Evolutionary conservation across 257 asterid genomes (phyloP).

Genomic region (Fraxinus anomala): DNA sequence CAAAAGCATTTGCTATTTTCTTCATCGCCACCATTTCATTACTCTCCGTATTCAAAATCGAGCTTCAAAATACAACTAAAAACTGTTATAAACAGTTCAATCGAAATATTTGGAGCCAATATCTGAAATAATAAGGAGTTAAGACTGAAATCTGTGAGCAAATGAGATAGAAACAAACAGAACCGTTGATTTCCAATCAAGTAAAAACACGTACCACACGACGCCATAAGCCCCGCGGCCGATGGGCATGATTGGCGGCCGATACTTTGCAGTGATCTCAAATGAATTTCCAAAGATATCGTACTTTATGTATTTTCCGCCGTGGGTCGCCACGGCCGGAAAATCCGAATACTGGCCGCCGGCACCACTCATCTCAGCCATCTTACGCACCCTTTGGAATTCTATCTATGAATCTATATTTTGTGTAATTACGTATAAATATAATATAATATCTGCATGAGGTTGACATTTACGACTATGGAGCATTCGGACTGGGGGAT

Average conservation of each 20-base stretch:
- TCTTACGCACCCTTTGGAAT: neutral
- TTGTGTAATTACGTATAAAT: neutral
- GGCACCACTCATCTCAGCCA: conserved; percentile 35
- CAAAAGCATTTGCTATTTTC: conserved; percentile 92
- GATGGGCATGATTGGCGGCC: conserved; percentile 88
- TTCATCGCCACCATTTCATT: conserved; percentile 95
- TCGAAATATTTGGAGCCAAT: neutral
- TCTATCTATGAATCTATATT: neutral
- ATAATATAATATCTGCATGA: neutral
- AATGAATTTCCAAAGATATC: conserved; percentile 70
- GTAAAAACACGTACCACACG: conserved; percentile 58
- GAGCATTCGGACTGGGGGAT: conserved; percentile 1
- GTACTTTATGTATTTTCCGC: conserved; percentile 73
- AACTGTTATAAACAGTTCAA: neutral
- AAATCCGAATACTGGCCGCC: conserved; percentile 70
- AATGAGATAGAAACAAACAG: neutral
- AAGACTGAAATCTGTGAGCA: neutral
- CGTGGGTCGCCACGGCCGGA: conserved; percentile 66
- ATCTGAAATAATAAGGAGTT: neutral
- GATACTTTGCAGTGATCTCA: conserved; percentile 78
- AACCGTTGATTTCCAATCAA: neutral
- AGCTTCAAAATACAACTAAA: conserved; percentile 48
- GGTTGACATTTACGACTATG: neutral
- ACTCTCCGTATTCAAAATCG: conserved; percentile 73
- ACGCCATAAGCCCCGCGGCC: conserved; percentile 99